A percentile compares a stretch with the other conserved stretches of the same genome.
Evolutionary conservation across 345 rosid species (phyloP).

Genomic region (Laguncularia racemosa): DNA sequence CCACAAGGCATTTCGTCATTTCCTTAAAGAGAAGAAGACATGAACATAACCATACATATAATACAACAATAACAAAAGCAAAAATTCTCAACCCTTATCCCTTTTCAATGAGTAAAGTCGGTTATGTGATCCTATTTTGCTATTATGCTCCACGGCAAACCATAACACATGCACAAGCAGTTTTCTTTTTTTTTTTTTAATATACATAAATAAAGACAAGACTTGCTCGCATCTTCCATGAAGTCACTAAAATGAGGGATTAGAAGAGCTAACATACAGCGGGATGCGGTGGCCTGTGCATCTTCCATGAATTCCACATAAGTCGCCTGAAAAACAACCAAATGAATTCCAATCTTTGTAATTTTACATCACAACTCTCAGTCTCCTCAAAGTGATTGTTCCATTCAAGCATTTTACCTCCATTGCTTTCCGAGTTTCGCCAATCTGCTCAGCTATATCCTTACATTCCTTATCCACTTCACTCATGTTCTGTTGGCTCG

Average conservation of each 20-base stretch:
- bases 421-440: slow-evolving; percentile 29
- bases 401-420: slow-evolving; percentile 21
- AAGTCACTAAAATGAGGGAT: no score
- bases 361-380: neutral
- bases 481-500: slow-evolving; percentile 36
- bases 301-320: slow-evolving; percentile 36
- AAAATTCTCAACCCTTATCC: no score
- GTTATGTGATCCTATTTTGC: no score
- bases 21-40: no score
- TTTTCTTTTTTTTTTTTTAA: no score
- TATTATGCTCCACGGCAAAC: no score
- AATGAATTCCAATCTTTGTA: neutral
- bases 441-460: slow-evolving; percentile 35
- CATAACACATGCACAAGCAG: no score
- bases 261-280: slow-evolving; percentile 15
- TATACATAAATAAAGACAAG: neutral
- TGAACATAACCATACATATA: no score
- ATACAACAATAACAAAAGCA: no score
- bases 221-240: neutral
- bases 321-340: slow-evolving; percentile 23
- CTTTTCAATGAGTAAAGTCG: no score
- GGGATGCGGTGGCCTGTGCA: slow-evolving; percentile 34
- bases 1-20: no score
- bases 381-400: neutral
- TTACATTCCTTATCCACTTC: slow-evolving; percentile 42